Conservation (phyloP, 2,329 filamentous ascomycete species). For the Aspergillus pseudoglaucus region DNA sequence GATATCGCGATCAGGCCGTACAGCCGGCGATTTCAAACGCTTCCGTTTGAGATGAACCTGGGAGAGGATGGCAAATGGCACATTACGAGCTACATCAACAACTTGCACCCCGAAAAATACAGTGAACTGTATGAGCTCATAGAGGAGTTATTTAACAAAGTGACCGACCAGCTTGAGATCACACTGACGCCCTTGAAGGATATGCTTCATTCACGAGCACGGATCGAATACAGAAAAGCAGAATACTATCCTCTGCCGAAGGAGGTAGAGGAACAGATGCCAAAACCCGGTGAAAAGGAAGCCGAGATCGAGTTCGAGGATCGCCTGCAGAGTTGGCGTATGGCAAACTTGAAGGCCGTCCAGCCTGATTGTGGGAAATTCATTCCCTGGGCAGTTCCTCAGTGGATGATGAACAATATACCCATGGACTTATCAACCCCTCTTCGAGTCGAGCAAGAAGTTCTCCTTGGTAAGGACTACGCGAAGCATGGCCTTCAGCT, state of each 20-base stretch:
- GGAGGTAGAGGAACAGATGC: slow-evolving; percentile 11
- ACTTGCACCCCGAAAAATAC: slow-evolving; percentile 36
- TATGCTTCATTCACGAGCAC: slow-evolving; percentile 24
- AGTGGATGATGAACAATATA: slow-evolving; percentile 20
- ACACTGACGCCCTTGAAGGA: slow-evolving; percentile 26
- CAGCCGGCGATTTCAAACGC: slow-evolving; percentile 40
- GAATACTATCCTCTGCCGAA: slow-evolving; percentile 21
- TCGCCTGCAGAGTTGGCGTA: slow-evolving; percentile 19
- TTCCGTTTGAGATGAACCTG: slow-evolving; percentile 37
- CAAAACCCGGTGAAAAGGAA: slow-evolving; percentile 12
- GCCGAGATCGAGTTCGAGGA: slow-evolving; percentile 17
- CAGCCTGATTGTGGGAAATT: slow-evolving; percentile 25
- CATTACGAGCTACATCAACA: slow-evolving; percentile 42
- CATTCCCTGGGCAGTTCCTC: slow-evolving; percentile 25
- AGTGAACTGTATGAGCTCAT: slow-evolving; percentile 32
- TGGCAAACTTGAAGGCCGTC: slow-evolving; percentile 14
- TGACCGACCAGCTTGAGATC: slow-evolving; percentile 21
- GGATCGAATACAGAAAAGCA: slow-evolving; percentile 25
- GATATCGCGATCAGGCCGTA: slow-evolving; percentile 23
- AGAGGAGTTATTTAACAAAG: slow-evolving; percentile 28
- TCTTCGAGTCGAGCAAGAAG: slow-evolving; percentile 20
- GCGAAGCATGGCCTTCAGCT: slow-evolving; percentile 49
- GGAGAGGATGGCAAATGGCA: slow-evolving; percentile 19
- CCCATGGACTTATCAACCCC: slow-evolving; percentile 18
- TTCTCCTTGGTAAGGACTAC: slow-evolving; percentile 33